These are phyloP conservation scores for Chenopodium suecicum DNA, from an alignment of 148 eudicot genomes.

Conservation along the genomic window DNA sequence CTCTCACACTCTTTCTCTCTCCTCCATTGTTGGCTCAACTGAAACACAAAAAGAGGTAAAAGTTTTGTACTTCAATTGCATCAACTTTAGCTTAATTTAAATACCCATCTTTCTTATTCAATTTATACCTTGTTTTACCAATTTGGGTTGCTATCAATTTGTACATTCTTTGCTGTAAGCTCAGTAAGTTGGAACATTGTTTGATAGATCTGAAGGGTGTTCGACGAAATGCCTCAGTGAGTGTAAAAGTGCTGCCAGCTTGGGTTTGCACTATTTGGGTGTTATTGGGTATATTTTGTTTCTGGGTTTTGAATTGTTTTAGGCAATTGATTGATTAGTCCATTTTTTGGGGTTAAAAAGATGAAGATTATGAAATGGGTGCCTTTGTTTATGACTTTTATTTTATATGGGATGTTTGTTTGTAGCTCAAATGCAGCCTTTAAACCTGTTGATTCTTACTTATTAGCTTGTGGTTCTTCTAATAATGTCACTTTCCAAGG, in stretches of 20 bases:
- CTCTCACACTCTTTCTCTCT: slow-evolving; percentile 17
- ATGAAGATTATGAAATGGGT: slow-evolving; percentile 41
- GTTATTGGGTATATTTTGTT: slow-evolving; percentile 10
- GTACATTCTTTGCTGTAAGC: neutral
- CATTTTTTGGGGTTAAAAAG: slow-evolving; percentile 17
- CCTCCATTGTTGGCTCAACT: slow-evolving; percentile 3
- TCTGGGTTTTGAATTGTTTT: slow-evolving; percentile 12
- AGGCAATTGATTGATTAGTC: neutral
- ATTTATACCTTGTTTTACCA: slow-evolving; percentile 22
- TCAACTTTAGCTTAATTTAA: neutral
- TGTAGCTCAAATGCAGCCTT: slow-evolving; percentile 46
- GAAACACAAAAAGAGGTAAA: slow-evolving; percentile 35
- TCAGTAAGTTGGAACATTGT: slow-evolving; percentile 19
- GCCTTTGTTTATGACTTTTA: slow-evolving; percentile 33
- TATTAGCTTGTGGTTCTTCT: slow-evolving; percentile 85
- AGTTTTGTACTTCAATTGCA: slow-evolving; percentile 27
- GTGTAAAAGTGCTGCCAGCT: slow-evolving; percentile 11
- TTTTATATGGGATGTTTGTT: slow-evolving; percentile 38
- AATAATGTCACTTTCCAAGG: slow-evolving; percentile 70
- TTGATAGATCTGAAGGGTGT: slow-evolving; percentile 34
- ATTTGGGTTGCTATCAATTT: slow-evolving; percentile 14
- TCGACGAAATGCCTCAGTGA: slow-evolving; percentile 28
- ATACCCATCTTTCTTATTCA: slow-evolving; percentile 5
- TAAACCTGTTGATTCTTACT: slow-evolving; percentile 66
- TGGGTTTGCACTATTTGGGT: slow-evolving; percentile 27